Base-by-base conservation (phyloP, 1,284 basidiomycete genomes). In the Melampsora americana region DNA sequence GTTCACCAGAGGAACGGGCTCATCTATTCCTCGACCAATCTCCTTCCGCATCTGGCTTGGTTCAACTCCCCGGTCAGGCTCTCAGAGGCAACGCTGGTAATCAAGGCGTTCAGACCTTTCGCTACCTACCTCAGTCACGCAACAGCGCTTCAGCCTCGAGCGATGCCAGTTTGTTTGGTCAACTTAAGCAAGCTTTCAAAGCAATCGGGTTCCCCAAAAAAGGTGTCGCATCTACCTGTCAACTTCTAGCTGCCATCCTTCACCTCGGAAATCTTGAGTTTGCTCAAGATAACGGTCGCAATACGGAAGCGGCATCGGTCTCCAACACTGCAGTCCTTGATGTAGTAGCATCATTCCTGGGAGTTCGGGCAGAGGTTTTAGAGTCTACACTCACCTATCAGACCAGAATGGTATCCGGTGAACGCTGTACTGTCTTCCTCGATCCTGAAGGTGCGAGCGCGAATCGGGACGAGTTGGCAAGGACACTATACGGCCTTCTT, bases 181-280 rank as follows among this genome's bases (percentile, higher is more conserved):
- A 94, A 82, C 90, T 98, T 81, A 97, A 96, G 84, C 86, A 91
- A 78, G 95, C 94, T 0, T 89, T 99, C 83, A 95, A 96, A 85
- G 88, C 89, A 28, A 89, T 97, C 48, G 95, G 94, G 1, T 87
- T 98, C 79, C 93, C 93, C 23, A 96, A 95, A 83, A 87, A 92
- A 39, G 90, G 93, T 78, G 93, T 98, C 56, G 93, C 94, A 0
- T 93, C 95, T 83, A 91, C 94, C 1, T 96, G 93, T 82, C 94
- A 97, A 83, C 87, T 98, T 53, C 85, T 98, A 72, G 93, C 95
- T 7, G 92, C 94, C 48, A 96, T 99, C 80, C 88, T 98, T 28
- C 95, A 98, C 82, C 89, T 98, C 44, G 95, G 95, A 30, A 96
- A 98, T 82, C 87, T 99, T 78, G 92, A 96, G 79, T 99, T 99